Conservation (phyloP, 768 basidiomycete species). For the Termitomyces heimii region DNA sequence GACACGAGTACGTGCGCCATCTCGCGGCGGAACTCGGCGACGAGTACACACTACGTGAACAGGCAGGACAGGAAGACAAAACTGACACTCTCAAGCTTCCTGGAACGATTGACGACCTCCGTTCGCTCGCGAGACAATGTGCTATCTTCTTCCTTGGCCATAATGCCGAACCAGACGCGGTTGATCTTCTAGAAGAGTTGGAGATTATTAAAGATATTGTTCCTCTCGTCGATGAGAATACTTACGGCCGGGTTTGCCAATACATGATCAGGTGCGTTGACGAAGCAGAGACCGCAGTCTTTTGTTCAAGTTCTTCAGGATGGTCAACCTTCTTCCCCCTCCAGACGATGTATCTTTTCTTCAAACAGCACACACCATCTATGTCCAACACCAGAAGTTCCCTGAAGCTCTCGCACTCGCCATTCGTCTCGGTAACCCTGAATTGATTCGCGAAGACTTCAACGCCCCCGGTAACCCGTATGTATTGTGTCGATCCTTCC, state of each 20-base stretch:
- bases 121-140: constrained; percentile 73
- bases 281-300: neutral
- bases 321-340: constrained; percentile 84
- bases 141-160: constrained; percentile 86
- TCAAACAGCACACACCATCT: constrained; percentile 82
- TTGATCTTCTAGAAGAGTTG: constrained; percentile 90
- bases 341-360: constrained; percentile 92
- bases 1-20: constrained; percentile 97
- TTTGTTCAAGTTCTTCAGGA: constrained; percentile 35
- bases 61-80: constrained; percentile 27
- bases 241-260: constrained; percentile 82
- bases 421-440: constrained; percentile 75
- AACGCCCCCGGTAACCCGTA: constrained; percentile 84
- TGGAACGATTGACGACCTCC: constrained; percentile 71
- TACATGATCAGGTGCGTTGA: constrained; percentile 86
- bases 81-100: constrained; percentile 29
- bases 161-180: constrained; percentile 97
- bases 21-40: constrained; percentile 95
- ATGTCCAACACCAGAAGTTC: constrained; percentile 80
- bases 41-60: constrained; percentile 74
- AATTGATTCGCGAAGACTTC: constrained; percentile 83
- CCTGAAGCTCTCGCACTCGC: constrained; percentile 88
- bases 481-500: constrained; percentile 22
- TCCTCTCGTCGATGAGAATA: constrained; percentile 80
- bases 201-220: constrained; percentile 82